Percentiles rank a stretch among this genome's conserved stretches.
phyloP scores from a whole-genome alignment of 2,329 filamentous ascomycete species.

The Ambrosiella xylebori region DNA sequence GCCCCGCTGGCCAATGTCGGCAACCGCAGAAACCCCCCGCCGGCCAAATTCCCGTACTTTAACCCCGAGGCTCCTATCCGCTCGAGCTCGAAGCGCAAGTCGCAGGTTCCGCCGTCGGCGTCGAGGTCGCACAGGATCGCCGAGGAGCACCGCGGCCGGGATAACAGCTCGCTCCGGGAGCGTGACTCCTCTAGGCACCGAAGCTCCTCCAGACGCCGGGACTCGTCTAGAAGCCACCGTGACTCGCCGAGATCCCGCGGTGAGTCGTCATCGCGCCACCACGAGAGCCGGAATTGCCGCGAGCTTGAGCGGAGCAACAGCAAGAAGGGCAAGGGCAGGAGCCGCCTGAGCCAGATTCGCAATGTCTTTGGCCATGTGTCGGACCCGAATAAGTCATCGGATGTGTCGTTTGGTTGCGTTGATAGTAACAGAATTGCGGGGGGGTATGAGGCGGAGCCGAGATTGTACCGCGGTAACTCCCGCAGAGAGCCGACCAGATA shows the following conservation, averaged over 20 bases:
- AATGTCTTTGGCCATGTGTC: neutral
- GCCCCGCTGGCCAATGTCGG: neutral
- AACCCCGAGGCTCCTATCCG: neutral
- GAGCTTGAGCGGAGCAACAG: neutral
- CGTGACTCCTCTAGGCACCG: neutral
- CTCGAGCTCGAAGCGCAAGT: neutral
- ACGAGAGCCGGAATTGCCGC: neutral
- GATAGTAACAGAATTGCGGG: conserved; percentile 9
- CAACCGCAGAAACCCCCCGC: neutral
- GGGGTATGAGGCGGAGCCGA: neutral
- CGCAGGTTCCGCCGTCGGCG: neutral
- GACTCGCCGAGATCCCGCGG: neutral
- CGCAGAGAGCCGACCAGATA: neutral
- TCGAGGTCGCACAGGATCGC: neutral
- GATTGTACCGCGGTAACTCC: neutral
- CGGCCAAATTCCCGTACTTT: neutral
- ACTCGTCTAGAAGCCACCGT: neutral
- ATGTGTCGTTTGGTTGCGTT: conserved; percentile 10
- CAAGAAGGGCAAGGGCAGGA: neutral
- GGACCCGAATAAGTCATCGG: neutral
- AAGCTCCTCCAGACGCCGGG: neutral
- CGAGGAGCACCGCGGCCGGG: too few relatives aligned
- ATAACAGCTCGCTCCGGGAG: neutral
- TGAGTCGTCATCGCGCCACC: neutral
- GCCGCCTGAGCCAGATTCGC: neutral